Evolutionary conservation across 2,329 filamentous ascomycete genomes (phyloP), one percentile per base, ranked within the genome.

Genomic region (Leptodontidium sp.): DNA sequence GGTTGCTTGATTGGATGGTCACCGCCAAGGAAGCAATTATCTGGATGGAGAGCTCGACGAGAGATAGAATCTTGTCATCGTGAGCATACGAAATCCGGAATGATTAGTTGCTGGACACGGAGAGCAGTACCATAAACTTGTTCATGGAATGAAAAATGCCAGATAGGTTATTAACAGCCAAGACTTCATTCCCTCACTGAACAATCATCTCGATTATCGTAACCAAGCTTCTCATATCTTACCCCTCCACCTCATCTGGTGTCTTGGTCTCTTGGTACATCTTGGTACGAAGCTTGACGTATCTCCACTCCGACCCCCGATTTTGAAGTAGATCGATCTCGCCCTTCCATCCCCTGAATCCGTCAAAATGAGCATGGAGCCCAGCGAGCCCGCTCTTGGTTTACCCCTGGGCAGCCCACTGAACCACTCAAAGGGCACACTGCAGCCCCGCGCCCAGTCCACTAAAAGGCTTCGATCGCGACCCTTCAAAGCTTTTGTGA

Each of bases 341-440:
- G 29, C 2, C 26, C 14, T 38, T 38, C 5, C 21, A 21, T 1
- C 35, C 32, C 32, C 53, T 58, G 53, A 58, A 40, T 21, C 14
- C 17, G 53, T n/a, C 32, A 17, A 58, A 21, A 58, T 24, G 40
- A 58, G 55, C 55, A 40, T 24, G n/a, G 32, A 15, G 29, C 53
- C 53, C 53, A 57, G 53, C 29, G 17, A 40, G 55, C 55, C 55
- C 55, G 55, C 32, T 40, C 55, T 58, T 58, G 55, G 35, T 58
- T 40, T 11, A n/a, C 55, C 55, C 35, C 35, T 38, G 55, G 55
- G n/a, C 35, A 24, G 7, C n/a, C n/a, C 6, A 9, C 17, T 4
- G 8, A 24, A 17, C 17, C 55, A n/a, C 35, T 35, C 9, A 14
- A 40, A n/a, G 1, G 11, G 15, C 12, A 11, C 26, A n/a, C 26